Percentiles rank a stretch among this genome's conserved stretches.
These are phyloP conservation scores for Trametes sanguinea DNA, from an alignment of 768 basidiomycete genomes.

Conservation along the genomic window DNA sequence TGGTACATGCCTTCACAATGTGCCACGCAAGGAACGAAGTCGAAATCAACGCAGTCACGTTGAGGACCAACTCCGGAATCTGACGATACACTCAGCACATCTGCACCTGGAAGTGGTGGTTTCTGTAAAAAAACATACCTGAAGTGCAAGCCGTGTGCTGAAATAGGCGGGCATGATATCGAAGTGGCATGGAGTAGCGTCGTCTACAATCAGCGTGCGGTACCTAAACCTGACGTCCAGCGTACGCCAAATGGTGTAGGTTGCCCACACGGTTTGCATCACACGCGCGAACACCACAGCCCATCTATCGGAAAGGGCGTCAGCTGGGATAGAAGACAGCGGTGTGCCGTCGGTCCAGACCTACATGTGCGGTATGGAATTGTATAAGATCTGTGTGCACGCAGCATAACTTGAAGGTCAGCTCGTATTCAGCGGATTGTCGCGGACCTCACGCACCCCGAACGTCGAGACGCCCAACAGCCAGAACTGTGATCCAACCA, in stretches of 20 bases:
- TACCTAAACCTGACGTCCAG: constrained; percentile 37
- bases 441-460: constrained; percentile 29
- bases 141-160: constrained; percentile 39
- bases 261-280: constrained; percentile 51
- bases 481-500: constrained; percentile 55
- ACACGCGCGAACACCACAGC: constrained; percentile 51
- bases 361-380: constrained; percentile 58
- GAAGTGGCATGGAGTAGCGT: constrained; percentile 49
- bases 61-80: constrained; percentile 53
- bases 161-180: constrained; percentile 52
- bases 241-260: constrained; percentile 53
- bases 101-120: neutral
- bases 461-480: constrained; percentile 52
- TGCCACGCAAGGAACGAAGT: constrained; percentile 47
- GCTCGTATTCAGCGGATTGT: neutral
- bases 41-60: constrained; percentile 44
- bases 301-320: constrained; percentile 35
- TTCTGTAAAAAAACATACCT: constrained; percentile 36
- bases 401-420: too few species aligned
- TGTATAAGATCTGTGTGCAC: constrained; percentile 39
- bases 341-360: constrained; percentile 13
- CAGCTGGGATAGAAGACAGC: neutral
- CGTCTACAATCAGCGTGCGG: constrained; percentile 38
- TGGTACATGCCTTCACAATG: constrained; percentile 41
- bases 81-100: constrained; percentile 23